Base-by-base conservation (phyloP, 805 yeast genomes). In the Schizosaccharomyces octosporus region DNA sequence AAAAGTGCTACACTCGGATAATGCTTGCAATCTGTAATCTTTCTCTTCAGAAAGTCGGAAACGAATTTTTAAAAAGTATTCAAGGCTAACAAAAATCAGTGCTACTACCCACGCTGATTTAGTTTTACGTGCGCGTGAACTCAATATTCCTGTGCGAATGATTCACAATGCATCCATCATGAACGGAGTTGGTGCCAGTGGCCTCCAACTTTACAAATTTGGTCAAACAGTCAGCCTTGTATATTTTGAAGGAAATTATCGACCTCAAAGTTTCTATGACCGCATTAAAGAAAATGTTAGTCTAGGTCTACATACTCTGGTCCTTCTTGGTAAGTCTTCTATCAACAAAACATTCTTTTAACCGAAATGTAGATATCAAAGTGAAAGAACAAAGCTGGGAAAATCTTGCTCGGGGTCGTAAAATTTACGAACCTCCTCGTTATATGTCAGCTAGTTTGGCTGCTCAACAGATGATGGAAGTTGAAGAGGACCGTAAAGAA, bases 131-230 rank as follows among this genome's bases (percentile, higher is more conserved):
- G 97, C 98, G 55, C 80, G 95, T 66, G 95, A 85, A 71, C 76
- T 82, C 63, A 81, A 81, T 1, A 87, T 93, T 69, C 74, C 78
- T 60, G 86, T 85, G 55, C 94, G 86, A 69, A 79, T 85, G 48
- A 81, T 90, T 63, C 98, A 90, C 74, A 90, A 90, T 71, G 98
- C 98, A 1, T 85, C 95, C 19, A 93, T 90, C 13, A 88, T 93
- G 96, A 90, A 90, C 70, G 98, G 97, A 0, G 95, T 90, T 31
- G 98, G 98, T 21, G 95, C 97, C 0, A 88, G 97, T 74, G 98
- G 98, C 27, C 78, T 93, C 65, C 98, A 90, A 72, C 76, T 90
- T 63, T 90, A 90, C 72, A 88, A 84, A 67, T 90, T 89, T 72
- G 98, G 98, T 9, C 97, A 93, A 74, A 88, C 97, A 11, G 90